phyloP scores from a whole-genome alignment of 1,284 basidiomycete genomes.

The Entoloma clypeatum region DNA sequence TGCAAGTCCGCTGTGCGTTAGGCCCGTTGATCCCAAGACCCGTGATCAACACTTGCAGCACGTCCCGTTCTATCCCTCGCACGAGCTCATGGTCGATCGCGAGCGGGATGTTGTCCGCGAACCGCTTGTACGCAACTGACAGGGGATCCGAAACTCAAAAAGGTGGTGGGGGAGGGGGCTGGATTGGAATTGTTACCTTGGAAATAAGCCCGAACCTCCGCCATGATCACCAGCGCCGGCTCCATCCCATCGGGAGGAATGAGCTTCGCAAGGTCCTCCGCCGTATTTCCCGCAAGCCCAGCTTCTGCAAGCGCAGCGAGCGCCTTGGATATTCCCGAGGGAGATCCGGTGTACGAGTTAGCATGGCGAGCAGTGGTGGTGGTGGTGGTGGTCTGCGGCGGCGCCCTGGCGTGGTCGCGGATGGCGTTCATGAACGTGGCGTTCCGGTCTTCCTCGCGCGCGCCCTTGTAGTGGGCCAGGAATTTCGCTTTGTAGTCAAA shows the following conservation, averaged over 20 bases:
- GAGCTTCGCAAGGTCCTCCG: conserved; percentile 48
- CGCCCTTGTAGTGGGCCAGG: conserved; percentile 42
- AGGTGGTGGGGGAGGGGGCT: neutral
- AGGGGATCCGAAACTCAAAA: neutral
- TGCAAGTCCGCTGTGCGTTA: conserved; percentile 47
- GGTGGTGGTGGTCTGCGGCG: too few species aligned
- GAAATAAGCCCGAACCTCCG: conserved; percentile 69
- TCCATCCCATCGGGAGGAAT: conserved; percentile 52
- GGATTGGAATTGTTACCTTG: conserved; percentile 55
- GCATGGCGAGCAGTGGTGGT: neutral
- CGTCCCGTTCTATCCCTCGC: conserved; percentile 40
- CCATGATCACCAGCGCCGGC: conserved; percentile 61
- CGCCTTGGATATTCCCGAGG: conserved; percentile 31
- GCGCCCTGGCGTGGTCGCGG: conserved; percentile 15
- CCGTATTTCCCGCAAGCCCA: conserved; percentile 39
- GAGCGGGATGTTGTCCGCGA: conserved; percentile 59
- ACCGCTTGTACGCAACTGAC: conserved; percentile 66
- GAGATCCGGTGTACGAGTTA: neutral
- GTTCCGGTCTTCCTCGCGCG: conserved; percentile 33
- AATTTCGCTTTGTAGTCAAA: conserved; percentile 56
- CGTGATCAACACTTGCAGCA: conserved; percentile 34
- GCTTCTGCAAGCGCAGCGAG: conserved; percentile 41
- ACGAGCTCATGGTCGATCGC: conserved; percentile 64
- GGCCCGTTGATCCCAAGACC: conserved; percentile 44
- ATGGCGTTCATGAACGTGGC: conserved; percentile 29